Evolutionary conservation across 768 basidiomycete genomes (phyloP), one percentile per base, ranked within the genome.

Genomic region (Russula emetica): DNA sequence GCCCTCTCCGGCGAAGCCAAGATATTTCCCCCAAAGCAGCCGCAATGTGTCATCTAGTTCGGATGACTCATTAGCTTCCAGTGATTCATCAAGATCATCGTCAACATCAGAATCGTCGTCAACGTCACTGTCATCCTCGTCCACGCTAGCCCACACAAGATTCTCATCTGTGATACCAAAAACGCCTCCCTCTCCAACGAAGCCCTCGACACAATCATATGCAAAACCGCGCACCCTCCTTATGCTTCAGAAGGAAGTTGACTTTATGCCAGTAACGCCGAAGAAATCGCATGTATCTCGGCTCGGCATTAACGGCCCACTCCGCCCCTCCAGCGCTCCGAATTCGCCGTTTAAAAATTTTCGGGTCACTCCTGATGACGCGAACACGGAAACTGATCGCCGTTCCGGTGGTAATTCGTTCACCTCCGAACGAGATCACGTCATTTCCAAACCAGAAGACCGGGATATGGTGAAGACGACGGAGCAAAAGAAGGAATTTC

Each of bases 401-500:
- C 58, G 69, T 49, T 60, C 61, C 32, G 61, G 64, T 34, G 61
- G 50, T 6, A 47, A 60, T 44, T 54, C 66, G 50, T 67, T 66
- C 55, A 26, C 61, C 55, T 65, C 62, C 45, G 58, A 57, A 40
- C 60, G 63, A 36, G 69, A 72, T 30, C 58, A 68, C 11, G 50
- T 40, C 32, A 45, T 68, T 66, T 22, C 61, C 34, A 61, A 64
- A 56, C 68, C 66, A 34, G 67, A 59, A 50, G 45, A 68, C 20
- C 65, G 64, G 54, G 69, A 71, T 55, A 56, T 64, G 14, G 58
- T 71, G 34, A 72, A 76, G 69, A 88, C 85, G 49, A 92, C 85
- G 49, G 87, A 90, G 63, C 89, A 94, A 76, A 94, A 94, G 78
- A 92, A 88, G 74, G 84, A 85, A 71, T 72, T 90, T 50, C 71